Conservation (phyloP, 306 rosid species). For the Abrus pulchellus region DNA sequence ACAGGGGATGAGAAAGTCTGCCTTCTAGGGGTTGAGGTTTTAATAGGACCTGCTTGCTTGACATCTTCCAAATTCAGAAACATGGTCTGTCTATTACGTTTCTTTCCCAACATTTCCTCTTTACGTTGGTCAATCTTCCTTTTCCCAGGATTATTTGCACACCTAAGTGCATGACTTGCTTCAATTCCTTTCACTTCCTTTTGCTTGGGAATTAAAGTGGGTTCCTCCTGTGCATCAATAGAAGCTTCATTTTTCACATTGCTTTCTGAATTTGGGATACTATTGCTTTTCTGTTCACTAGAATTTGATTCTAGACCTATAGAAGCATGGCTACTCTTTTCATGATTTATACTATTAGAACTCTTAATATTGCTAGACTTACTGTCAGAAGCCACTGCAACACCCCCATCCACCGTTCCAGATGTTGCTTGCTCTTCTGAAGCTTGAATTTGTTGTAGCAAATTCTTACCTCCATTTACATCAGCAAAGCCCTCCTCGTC, state of each 20-base stretch:
- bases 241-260: constrained; percentile 67
- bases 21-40: constrained; percentile 93
- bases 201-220: constrained; percentile 64
- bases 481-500: constrained; percentile 83
- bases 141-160: constrained; percentile 84
- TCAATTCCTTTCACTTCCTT: constrained; percentile 88
- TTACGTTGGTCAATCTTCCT: constrained; percentile 85
- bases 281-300: constrained; percentile 62
- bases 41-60: constrained; percentile 90
- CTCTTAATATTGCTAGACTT: constrained; percentile 56
- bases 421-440: constrained; percentile 58
- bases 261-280: constrained; percentile 65
- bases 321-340: constrained; percentile 58
- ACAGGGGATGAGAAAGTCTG: constrained; percentile 70
- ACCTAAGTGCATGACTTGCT: constrained; percentile 80
- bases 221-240: constrained; percentile 72
- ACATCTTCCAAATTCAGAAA: constrained; percentile 97
- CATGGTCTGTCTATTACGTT: constrained; percentile 93
- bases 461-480: constrained; percentile 59
- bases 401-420: constrained; percentile 53
- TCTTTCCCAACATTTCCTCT: constrained; percentile 95
- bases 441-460: constrained; percentile 57
- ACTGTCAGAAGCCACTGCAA: constrained; percentile 57
- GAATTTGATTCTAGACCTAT: constrained; percentile 61
- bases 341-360: constrained; percentile 58